Evolutionary conservation across 768 basidiomycete genomes (phyloP).

Genomic region (Butyriboletus loyo): DNA sequence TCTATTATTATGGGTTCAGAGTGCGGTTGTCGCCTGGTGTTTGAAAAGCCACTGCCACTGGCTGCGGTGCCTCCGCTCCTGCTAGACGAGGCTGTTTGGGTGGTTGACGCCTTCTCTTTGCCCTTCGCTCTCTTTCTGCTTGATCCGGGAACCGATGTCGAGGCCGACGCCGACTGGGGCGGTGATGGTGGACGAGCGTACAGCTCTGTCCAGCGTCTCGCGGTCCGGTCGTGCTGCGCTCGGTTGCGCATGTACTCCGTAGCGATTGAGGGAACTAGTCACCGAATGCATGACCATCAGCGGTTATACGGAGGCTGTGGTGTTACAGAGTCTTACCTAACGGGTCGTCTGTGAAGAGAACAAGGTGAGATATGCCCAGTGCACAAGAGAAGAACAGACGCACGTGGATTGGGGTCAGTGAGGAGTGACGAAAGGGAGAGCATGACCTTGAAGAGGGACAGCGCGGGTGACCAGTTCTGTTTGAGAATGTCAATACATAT

Average conservation of each 20-base stretch:
- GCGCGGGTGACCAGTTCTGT: conserved; percentile 89
- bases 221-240: conserved; percentile 69
- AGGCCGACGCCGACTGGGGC: conserved; percentile 8
- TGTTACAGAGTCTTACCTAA: conserved; percentile 44
- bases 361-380: conserved; percentile 7
- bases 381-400: conserved; percentile 27
- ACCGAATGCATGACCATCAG: neutral
- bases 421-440: conserved; percentile 89
- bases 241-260: conserved; percentile 65
- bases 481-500: conserved; percentile 93
- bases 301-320: neutral
- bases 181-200: conserved; percentile 54
- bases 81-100: conserved; percentile 4
- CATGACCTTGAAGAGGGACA: conserved; percentile 93
- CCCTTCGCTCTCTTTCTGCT: conserved; percentile 32
- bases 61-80: neutral
- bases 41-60: conserved; percentile 14
- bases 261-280: conserved; percentile 66
- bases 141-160: conserved; percentile 7
- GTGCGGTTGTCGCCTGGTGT: conserved; percentile 12
- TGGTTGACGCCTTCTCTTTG: conserved; percentile 30
- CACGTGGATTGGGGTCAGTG: conserved; percentile 92
- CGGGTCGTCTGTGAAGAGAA: conserved; percentile 54
- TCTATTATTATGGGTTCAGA: conserved; percentile 28
- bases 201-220: conserved; percentile 71